phyloP scores from a whole-genome alignment of 305 asterid species.

The Withania somnifera region DNA sequence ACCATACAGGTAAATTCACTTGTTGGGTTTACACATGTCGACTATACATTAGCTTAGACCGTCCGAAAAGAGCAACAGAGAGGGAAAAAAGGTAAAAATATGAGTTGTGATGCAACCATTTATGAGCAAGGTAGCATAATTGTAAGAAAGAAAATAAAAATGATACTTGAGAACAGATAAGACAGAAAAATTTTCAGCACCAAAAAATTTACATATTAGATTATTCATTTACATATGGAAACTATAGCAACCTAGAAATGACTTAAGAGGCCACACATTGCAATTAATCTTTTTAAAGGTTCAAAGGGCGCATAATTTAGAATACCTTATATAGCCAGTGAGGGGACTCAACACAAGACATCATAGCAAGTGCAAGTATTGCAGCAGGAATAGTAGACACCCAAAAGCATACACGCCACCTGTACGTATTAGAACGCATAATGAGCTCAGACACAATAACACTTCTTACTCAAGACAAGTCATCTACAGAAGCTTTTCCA shows the following conservation, averaged over 20 bases:
- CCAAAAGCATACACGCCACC: constrained; percentile 98
- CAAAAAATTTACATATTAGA: neutral
- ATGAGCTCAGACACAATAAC: neutral
- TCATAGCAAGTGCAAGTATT: constrained; percentile 62
- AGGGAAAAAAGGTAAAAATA: neutral
- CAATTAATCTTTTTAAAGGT: neutral
- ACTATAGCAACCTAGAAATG: neutral
- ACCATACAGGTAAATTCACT: neutral
- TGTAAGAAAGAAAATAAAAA: neutral
- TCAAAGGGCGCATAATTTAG: neutral
- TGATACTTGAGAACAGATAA: neutral
- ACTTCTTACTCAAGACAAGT: constrained; percentile 1
- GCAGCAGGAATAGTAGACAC: constrained; percentile 69
- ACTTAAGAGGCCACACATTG: neutral
- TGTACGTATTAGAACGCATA: constrained; percentile 15
- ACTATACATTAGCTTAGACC: neutral
- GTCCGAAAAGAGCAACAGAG: neutral
- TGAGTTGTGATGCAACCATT: neutral
- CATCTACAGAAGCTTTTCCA: neutral
- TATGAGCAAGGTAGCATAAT: neutral
- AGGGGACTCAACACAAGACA: constrained; percentile 89
- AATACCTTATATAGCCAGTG: constrained; percentile 88
- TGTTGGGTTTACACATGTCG: neutral
- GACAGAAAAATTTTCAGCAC: neutral
- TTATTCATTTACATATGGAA: neutral